These are phyloP conservation scores for Pezicula neosporulosa DNA, from an alignment of 2,329 filamentous ascomycete species.

Conservation along the genomic window DNA sequence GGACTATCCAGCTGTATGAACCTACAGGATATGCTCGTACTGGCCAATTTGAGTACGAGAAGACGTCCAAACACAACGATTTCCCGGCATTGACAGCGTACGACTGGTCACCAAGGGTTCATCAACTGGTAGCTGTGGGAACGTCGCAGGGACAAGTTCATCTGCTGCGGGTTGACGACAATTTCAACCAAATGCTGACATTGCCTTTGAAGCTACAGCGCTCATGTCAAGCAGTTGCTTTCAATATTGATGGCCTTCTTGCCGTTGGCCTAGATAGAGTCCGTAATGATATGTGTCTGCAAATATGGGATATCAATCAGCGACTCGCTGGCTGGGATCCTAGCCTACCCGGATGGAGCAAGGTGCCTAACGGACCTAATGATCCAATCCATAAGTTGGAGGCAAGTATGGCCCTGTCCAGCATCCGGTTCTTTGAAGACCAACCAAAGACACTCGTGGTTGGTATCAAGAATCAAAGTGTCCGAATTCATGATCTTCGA, in stretches of 20 bases:
- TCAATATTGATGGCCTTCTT: slow-evolving; percentile 68
- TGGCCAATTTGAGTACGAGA: slow-evolving; percentile 54
- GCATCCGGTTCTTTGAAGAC: slow-evolving; percentile 77
- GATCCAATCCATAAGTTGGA: slow-evolving; percentile 58
- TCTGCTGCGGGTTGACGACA: slow-evolving; percentile 68
- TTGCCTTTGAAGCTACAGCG: slow-evolving; percentile 72
- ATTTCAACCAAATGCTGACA: slow-evolving; percentile 60
- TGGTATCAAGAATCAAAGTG: slow-evolving; percentile 70
- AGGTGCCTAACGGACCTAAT: slow-evolving; percentile 14
- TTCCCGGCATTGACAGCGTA: slow-evolving; percentile 60
- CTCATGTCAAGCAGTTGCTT: slow-evolving; percentile 77
- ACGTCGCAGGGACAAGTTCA: slow-evolving; percentile 73
- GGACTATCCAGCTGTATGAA: slow-evolving; percentile 60
- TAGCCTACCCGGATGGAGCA: slow-evolving; percentile 40
- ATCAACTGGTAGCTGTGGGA: slow-evolving; percentile 69
- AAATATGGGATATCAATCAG: slow-evolving; percentile 74
- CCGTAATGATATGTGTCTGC: slow-evolving; percentile 76
- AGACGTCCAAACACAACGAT: slow-evolving; percentile 52
- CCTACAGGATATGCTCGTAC: slow-evolving; percentile 56
- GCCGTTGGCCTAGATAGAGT: slow-evolving; percentile 79
- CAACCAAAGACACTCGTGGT: slow-evolving; percentile 73
- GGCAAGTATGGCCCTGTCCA: slow-evolving; percentile 72
- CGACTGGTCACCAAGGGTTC: slow-evolving; percentile 61
- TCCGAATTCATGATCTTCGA: slow-evolving; percentile 76
- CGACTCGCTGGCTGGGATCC: slow-evolving; percentile 48